phyloP scores from a whole-genome alignment of 2,329 filamentous ascomycete species.

The Trichoderma semiorbis region DNA sequence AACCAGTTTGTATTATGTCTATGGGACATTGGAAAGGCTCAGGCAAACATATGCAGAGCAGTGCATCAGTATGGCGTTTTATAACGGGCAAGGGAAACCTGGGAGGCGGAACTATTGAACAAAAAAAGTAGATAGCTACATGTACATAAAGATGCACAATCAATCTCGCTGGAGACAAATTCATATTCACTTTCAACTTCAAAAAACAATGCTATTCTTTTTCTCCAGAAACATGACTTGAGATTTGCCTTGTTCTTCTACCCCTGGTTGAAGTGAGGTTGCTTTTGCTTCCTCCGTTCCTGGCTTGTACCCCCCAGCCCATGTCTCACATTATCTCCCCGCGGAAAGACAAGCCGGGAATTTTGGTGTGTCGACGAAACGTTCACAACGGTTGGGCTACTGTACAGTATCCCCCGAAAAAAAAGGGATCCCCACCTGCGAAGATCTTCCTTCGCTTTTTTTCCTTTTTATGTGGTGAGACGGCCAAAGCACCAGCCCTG shows the following conservation, averaged over 20 bases:
- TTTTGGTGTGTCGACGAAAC: background rate
- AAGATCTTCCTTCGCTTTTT: background rate
- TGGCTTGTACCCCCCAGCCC: background rate
- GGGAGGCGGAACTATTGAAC: background rate
- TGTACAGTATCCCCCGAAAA: background rate
- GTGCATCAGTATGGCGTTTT: constrained; percentile 14
- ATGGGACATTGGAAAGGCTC: background rate
- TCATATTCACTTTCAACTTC: background rate
- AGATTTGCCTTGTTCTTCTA: background rate
- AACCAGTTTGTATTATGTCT: constrained; percentile 1
- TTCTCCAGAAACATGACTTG: background rate
- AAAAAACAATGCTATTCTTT: background rate
- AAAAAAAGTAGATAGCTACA: background rate
- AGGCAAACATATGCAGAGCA: background rate
- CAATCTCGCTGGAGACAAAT: constrained; percentile 3
- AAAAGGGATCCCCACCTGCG: background rate
- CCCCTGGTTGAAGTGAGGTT: background rate
- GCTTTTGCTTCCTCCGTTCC: background rate
- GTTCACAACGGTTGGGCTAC: background rate
- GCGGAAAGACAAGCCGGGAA: background rate
- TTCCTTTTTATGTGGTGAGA: background rate
- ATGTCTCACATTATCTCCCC: constrained; percentile 10
- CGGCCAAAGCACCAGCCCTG: background rate
- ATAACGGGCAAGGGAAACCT: background rate
- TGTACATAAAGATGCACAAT: constrained; percentile 6